Evolutionary conservation across 805 yeast species (phyloP), one percentile per base, ranked within the genome.

Genomic region (Kluyveromyces lactis): DNA sequence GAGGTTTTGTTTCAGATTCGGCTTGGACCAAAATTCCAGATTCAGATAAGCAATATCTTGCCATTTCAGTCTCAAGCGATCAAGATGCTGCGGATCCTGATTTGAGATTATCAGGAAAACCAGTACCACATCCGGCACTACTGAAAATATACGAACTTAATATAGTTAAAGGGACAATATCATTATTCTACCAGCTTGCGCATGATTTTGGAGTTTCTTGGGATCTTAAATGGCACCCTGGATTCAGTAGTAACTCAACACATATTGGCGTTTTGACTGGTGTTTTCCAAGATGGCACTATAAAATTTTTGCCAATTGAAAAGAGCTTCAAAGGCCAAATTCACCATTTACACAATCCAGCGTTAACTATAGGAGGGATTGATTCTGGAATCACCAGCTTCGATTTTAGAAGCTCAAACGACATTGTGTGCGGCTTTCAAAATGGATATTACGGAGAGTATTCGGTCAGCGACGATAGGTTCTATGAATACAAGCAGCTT

Each of bases 391-490:
- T 79, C 4, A 68, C 77, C 1, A 56, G 73, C 26, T 71, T 64
- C 45, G 78, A 72, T 45, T 73, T 72, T 58, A 30, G 74, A 4
- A 66, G 67, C 8, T 49, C 64, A 4, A 60, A 63, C 2, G 62
- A 52, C 10, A 53, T 82, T 1, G 53, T 79, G 2, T 73, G 76
- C 23, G 90, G 89, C 0, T 69, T 75, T 4, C 55, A 66, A 2
- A 71, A 73, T 39, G 92, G 92, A 0, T 63, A 62, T 23, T 58
- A 82, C 8, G 78, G 77, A 0, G 86, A 80, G 50, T 79, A 69
- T 42, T 62, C 67, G 9, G 48, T 77, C 1, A 57, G 57, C 6
- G 42, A 47, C 0, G 41, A 37, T 2, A 16, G 40, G 1, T 77
- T 76, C 1, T 61, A 69, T 1, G 67, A 45, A 42, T 53, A 64